Evolutionary conservation across 108 stramenopile genomes (phyloP).

Genomic region (Cyclotella atomus): DNA sequence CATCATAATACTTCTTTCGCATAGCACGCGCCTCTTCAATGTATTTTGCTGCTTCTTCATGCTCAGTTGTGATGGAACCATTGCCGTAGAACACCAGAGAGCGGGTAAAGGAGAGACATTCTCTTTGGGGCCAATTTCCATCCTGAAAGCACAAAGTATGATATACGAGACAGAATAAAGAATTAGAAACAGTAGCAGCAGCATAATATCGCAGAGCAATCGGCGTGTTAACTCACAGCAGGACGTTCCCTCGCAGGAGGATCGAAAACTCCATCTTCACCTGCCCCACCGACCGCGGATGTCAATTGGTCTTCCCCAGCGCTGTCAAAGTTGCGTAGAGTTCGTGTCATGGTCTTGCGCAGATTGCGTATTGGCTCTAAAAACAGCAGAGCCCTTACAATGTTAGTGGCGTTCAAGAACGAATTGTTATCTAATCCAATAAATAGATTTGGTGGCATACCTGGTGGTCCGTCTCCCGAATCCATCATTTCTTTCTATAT

Average conservation of each 20-base stretch:
- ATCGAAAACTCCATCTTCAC: conserved; percentile 35
- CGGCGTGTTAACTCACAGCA: conserved; percentile 48
- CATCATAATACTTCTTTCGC: conserved; percentile 77
- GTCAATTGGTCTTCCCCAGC: conserved; percentile 5
- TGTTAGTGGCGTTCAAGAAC: not conserved
- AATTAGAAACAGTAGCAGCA: too few relatives aligned
- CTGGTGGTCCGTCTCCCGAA: conserved; percentile 4
- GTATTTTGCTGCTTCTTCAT: conserved; percentile 70
- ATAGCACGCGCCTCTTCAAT: conserved; percentile 71
- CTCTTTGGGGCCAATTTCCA: conserved; percentile 56
- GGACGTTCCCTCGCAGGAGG: conserved; percentile 87
- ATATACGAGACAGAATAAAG: too few relatives aligned
- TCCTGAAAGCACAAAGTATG: conserved; percentile 19
- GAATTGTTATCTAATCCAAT: not conserved
- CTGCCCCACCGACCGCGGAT: not conserved
- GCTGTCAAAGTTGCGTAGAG: conserved; percentile 17
- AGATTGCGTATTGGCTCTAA: conserved; percentile 9
- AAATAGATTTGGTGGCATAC: not conserved
- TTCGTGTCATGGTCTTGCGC: conserved; percentile 15
- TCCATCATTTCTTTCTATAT: not conserved
- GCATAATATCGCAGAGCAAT: too few relatives aligned
- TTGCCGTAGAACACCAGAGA: conserved; percentile 89
- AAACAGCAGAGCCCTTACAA: too few relatives aligned
- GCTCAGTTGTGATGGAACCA: conserved; percentile 79
- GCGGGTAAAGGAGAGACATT: conserved; percentile 87